Conservation (phyloP, 2,329 filamentous ascomycete species). For the Myriosclerotinia scirpicola region DNA sequence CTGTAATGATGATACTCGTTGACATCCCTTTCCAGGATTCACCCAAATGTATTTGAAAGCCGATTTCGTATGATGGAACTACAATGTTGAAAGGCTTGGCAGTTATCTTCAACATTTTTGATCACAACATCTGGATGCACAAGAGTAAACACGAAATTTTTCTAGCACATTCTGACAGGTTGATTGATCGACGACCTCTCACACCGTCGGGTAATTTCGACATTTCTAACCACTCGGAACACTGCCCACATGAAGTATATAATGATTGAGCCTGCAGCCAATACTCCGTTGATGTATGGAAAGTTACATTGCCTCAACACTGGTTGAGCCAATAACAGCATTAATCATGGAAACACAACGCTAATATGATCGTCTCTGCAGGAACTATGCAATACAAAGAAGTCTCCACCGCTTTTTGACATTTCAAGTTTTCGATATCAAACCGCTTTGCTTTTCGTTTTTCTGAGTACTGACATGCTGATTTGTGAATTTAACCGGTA, state of each 20-base stretch:
- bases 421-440: not conserved
- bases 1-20: not conserved
- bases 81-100: not conserved
- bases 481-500: not conserved
- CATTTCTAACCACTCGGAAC: conserved; percentile 2
- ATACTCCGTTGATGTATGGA: not conserved
- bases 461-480: not conserved
- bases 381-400: conserved; percentile 8
- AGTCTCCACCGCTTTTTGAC: conserved; percentile 9
- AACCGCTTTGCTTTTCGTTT: not conserved
- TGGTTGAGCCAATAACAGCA: not conserved
- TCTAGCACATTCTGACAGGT: not conserved
- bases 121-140: not conserved
- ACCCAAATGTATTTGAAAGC: not conserved
- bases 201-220: not conserved
- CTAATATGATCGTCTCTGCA: conserved; percentile 17
- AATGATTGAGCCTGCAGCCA: not conserved
- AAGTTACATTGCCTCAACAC: not conserved
- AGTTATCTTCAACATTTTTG: not conserved
- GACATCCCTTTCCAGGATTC: not conserved
- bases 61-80: not conserved
- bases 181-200: not conserved
- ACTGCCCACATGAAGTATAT: not conserved
- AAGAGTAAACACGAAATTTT: not conserved
- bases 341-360: not conserved